Evolutionary conservation across 2,329 filamentous ascomycete genomes (phyloP), one percentile per base, ranked within the genome.

Genomic region (Pyrenophora teres): DNA sequence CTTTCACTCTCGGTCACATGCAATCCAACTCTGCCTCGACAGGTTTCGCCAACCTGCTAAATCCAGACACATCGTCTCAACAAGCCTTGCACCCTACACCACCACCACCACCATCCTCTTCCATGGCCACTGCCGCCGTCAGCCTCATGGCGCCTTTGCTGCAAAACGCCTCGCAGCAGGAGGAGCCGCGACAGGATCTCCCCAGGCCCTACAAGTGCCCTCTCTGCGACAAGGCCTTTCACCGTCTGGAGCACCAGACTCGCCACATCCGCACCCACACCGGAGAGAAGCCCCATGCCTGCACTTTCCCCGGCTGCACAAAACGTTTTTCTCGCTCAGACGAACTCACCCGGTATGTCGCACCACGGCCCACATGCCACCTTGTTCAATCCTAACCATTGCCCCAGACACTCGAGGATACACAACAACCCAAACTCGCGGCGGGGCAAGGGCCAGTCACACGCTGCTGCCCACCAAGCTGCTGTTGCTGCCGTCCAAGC

Each of bases 361-460:
- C 40, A 25, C 16, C 30, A 27, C 10, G 2, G 40, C 13, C 16
- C 16, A 25, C 9, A 18, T 30, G 15, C 10, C 9, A 7, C 15
- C 10, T n/a, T 19, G 6, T 23, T 35, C 31, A 12, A n/a, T 18
- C 12, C 62, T 66, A 60, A 63, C 47, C 13, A n/a, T 21, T 9
- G 15, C 15, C 33, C 5, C 49, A 87, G 93, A 56, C 93, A 99
- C 78, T 97, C 93, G 73, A 86, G 93, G 74, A 99, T 99, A 79
- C 93, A 99, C 84, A 97, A 90, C 85, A 99, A 97, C 78, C 93
- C 94, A 52, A 97, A 97, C 81, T 97, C 92, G 51, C 84, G 94
- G 71, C 83, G 93, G 70, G 92, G 91, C 62, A 95, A 96, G 81
- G 96, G 96, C 81, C 85, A 86, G 54, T 62, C 55, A 35, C 81